Percentiles rank a stretch among this genome's conserved stretches.
These are phyloP conservation scores for Xerocomus brunneocitrinus DNA, from an alignment of 768 basidiomycete species.

Conservation along the genomic window DNA sequence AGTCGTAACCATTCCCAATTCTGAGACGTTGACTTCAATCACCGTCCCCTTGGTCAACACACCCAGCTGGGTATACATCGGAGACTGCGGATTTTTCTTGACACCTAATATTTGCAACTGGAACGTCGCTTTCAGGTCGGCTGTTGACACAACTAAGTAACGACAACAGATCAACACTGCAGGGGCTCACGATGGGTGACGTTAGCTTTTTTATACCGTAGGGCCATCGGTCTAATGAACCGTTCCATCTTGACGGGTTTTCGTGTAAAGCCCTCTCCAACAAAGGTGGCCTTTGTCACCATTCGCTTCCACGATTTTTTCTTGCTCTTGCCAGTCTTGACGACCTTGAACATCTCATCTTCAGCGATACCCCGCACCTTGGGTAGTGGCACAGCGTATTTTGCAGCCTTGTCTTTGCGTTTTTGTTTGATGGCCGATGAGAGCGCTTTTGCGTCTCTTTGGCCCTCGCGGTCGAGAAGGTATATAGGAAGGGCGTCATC, in stretches of 20 bases:
- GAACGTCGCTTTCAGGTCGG: slow-evolving; percentile 97
- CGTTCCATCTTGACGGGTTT: slow-evolving; percentile 99
- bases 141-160: slow-evolving; percentile 37
- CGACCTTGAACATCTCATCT: slow-evolving; percentile 99
- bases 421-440: slow-evolving; percentile 97
- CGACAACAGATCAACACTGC: neutral
- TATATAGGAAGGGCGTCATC: slow-evolving; percentile 94
- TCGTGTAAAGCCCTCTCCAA: slow-evolving; percentile 95
- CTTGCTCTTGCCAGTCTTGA: slow-evolving; percentile 96
- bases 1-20: slow-evolving; percentile 94
- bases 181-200: slow-evolving; percentile 89
- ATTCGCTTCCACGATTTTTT: slow-evolving; percentile 98
- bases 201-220: slow-evolving; percentile 97
- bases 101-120: slow-evolving; percentile 96
- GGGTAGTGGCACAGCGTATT: slow-evolving; percentile 94
- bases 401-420: slow-evolving; percentile 98
- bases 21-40: slow-evolving; percentile 98
- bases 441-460: slow-evolving; percentile 95
- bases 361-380: slow-evolving; percentile 98
- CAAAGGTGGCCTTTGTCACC: slow-evolving; percentile 99
- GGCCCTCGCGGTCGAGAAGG: slow-evolving; percentile 94
- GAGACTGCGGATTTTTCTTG: slow-evolving; percentile 99
- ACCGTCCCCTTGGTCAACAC: slow-evolving; percentile 98
- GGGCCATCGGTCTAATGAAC: slow-evolving; percentile 95
- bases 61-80: slow-evolving; percentile 94